Percentiles rank a stretch among this genome's conserved stretches.
Evolutionary conservation across 176 grass and related monocot genomes (phyloP).

Genomic region (Rhynchospora pubera): DNA sequence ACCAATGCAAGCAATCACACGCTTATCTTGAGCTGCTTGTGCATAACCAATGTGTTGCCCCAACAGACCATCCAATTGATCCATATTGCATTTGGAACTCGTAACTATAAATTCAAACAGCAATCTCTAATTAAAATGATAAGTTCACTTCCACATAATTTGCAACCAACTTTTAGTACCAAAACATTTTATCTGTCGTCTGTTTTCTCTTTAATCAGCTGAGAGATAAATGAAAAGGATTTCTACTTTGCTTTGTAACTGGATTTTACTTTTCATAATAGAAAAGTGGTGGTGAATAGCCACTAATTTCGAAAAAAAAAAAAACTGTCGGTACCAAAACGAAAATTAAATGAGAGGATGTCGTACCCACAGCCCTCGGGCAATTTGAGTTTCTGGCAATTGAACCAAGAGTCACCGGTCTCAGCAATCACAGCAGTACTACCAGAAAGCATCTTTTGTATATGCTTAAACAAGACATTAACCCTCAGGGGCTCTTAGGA

Average conservation of each 20-base stretch:
- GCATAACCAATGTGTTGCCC: conserved; percentile 69
- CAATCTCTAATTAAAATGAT: neutral
- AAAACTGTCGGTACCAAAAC: neutral
- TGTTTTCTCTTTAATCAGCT: too few relatives aligned
- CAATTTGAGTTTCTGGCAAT: conserved; percentile 78
- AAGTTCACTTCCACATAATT: too few relatives aligned
- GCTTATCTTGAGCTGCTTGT: conserved; percentile 38
- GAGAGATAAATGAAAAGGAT: too few relatives aligned
- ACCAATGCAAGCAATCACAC: conserved; percentile 79
- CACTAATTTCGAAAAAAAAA: too few relatives aligned
- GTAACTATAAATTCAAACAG: conserved; percentile 31
- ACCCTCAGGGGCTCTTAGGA: conserved; percentile 65
- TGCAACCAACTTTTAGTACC: too few relatives aligned
- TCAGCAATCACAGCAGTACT: conserved; percentile 61
- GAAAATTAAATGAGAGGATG: neutral
- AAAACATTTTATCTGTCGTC: neutral
- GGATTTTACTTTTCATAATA: too few relatives aligned
- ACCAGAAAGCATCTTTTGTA: conserved; percentile 57
- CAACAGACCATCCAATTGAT: conserved; percentile 78
- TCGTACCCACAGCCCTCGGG: conserved; percentile 75
- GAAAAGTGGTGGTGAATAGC: too few relatives aligned
- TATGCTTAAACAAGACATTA: conserved; percentile 73
- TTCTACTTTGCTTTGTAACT: too few relatives aligned
- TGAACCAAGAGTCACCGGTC: conserved; percentile 91
- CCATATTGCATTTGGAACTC: conserved; percentile 88